Conservation (phyloP, 2,329 filamentous ascomycete genomes). For the Beauveria sp. region DNA sequence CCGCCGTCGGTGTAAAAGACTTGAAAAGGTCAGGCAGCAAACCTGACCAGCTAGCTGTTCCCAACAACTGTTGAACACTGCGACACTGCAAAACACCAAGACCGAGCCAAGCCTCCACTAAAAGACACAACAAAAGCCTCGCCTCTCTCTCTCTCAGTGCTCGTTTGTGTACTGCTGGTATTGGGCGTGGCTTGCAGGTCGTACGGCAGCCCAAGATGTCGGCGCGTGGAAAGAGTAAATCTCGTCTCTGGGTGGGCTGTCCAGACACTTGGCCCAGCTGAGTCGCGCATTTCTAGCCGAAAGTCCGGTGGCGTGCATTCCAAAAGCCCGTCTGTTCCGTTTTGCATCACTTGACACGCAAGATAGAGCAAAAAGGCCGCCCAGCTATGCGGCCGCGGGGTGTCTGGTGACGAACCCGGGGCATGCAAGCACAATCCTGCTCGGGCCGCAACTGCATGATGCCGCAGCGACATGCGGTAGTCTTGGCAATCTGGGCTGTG, state of each 20-base stretch:
- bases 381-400: not conserved
- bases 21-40: not conserved
- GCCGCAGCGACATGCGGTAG: not conserved
- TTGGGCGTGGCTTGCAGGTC: not conserved
- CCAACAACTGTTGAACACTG: not conserved
- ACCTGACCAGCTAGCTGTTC: not conserved
- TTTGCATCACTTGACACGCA: not conserved
- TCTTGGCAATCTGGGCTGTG: not conserved
- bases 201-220: not conserved
- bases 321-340: not conserved
- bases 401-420: not conserved
- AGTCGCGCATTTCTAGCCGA: not conserved
- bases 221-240: not conserved
- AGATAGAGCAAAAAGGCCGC: not conserved
- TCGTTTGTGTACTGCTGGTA: not conserved
- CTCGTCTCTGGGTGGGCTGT: not conserved
- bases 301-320: not conserved
- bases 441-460: not conserved
- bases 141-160: no score
- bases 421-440: not conserved
- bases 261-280: not conserved
- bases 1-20: not conserved
- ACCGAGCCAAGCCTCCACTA: not conserved
- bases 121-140: not conserved
- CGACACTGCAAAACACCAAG: not conserved